phyloP scores from a whole-genome alignment of 1,284 basidiomycete genomes.

The Cryptococcus sp. region DNA sequence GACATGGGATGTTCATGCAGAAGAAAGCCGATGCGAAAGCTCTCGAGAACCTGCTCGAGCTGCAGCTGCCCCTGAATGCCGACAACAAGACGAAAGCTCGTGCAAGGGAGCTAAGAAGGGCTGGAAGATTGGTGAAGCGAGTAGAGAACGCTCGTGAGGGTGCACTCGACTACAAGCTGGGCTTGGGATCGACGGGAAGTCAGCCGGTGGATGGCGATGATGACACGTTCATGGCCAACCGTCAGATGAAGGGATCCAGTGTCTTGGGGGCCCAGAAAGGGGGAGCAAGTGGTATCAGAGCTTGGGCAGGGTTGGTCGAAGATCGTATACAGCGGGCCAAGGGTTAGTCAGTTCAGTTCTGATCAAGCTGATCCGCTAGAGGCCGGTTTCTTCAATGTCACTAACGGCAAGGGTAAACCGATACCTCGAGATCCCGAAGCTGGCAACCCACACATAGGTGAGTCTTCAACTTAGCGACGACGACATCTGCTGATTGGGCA shows the following conservation, averaged over 20 bases:
- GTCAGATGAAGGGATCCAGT: constrained; percentile 47
- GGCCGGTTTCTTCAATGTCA: constrained; percentile 65
- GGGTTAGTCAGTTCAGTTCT: constrained; percentile 12
- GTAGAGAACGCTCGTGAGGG: constrained; percentile 64
- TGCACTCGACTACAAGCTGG: constrained; percentile 64
- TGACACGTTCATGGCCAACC: constrained; percentile 50
- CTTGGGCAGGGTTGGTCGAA: constrained; percentile 70
- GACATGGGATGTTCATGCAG: constrained; percentile 39
- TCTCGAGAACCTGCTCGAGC: constrained; percentile 33
- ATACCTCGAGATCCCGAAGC: constrained; percentile 59
- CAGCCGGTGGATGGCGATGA: constrained; percentile 50
- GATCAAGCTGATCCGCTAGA: no score
- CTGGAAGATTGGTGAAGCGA: constrained; percentile 54
- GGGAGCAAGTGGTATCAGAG: constrained; percentile 54
- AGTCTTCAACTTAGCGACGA: constrained; percentile 49
- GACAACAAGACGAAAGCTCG: constrained; percentile 54
- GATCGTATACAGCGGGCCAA: constrained; percentile 58
- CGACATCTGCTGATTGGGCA: constrained; percentile 5
- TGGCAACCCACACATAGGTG: constrained; percentile 69
- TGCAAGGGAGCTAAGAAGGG: constrained; percentile 54
- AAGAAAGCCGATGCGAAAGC: constrained; percentile 17
- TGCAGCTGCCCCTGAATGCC: constrained; percentile 42
- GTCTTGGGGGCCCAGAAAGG: constrained; percentile 38
- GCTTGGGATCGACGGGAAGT: constrained; percentile 49
- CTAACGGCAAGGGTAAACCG: constrained; percentile 71